phyloP scores from a whole-genome alignment of 768 basidiomycete genomes.

The Phanerodontia chrysosporium region DNA sequence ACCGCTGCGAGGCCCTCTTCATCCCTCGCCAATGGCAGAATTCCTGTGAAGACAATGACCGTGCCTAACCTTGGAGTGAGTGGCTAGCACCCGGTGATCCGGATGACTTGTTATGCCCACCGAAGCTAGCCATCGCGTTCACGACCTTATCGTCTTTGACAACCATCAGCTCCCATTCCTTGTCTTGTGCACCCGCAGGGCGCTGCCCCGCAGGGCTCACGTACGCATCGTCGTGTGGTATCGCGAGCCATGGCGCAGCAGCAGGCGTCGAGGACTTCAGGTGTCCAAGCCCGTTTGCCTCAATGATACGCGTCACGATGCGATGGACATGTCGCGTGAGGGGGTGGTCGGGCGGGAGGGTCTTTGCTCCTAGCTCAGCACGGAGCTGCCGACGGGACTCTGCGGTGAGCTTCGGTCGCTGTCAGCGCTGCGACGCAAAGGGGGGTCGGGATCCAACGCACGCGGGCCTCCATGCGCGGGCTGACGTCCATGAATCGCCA shows the following conservation, averaged over 20 bases:
- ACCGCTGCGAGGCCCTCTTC: conserved; percentile 84
- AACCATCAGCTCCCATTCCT: conserved; percentile 70
- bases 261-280: conserved; percentile 32
- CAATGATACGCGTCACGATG: conserved; percentile 66
- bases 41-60: conserved; percentile 87
- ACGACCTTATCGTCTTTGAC: conserved; percentile 65
- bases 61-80: conserved; percentile 51
- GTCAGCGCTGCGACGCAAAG: not conserved
- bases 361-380: conserved; percentile 44
- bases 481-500: conserved; percentile 85
- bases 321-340: conserved; percentile 62
- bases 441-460: conserved; percentile 28
- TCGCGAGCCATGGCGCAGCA: conserved; percentile 24
- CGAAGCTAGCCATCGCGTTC: conserved; percentile 77
- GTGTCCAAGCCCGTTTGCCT: conserved; percentile 66
- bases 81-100: too few species aligned
- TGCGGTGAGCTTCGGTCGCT: conserved; percentile 41
- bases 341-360: conserved; percentile 67
- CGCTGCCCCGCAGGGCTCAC: not conserved
- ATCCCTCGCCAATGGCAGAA: conserved; percentile 71
- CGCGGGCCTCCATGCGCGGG: conserved; percentile 51
- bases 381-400: conserved; percentile 40
- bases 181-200: conserved; percentile 7
- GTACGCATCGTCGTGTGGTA: conserved; percentile 13
- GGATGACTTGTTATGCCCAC: too few species aligned